Base-by-base conservation (phyloP, 768 basidiomycete genomes). In the Boletus fagicola region DNA sequence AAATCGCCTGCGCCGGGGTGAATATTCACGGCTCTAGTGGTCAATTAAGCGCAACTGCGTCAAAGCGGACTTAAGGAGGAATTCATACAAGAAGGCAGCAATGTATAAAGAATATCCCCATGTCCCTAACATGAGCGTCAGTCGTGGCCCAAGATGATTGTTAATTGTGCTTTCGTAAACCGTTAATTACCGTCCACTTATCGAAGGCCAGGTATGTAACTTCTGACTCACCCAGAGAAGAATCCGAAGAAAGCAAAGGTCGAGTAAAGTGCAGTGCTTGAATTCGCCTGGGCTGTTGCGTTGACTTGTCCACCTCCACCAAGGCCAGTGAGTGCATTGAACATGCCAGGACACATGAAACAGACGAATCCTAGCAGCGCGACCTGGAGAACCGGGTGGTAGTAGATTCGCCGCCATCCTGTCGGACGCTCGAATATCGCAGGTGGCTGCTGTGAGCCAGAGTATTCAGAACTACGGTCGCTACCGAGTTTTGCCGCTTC, bases 241-340 rank as follows among this genome's bases (percentile, higher is more conserved):
- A 88, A 87, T 4, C 81, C 83, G 5, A 77, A 77, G 62, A 81
- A 74, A 20, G 85, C 82, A 64, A 87, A 86, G 9, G 80, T 81
- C 0, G 83, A 69, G 59, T 92, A 92, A 6, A 90, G 68, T 1
- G 86, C 82, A 0, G 84, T 74, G 62, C 83, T 90, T 4, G 87
- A 79, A 64, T 91, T 89, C 11, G 88, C 85, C 65, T 79, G 80
- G 10, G 83, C 87, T 3, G 75, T 77, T 4, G 80, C 52, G 63
- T 88, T 84, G 43, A 90, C 66, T 71, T 88, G 87, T 0, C 92
- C 92, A 43, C 88, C 90, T 44, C 80, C 90, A 5, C 92, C 92
- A 45, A 94, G 78, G 35, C 91, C 90, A 54, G 83, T 87, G 65
- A 92, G 75, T 0, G 90, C 84, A 65, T 92, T 93, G 74, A 89